These are phyloP conservation scores for Eucalyptus viminalis DNA, from an alignment of 345 rosid genomes.

Conservation along the genomic window DNA sequence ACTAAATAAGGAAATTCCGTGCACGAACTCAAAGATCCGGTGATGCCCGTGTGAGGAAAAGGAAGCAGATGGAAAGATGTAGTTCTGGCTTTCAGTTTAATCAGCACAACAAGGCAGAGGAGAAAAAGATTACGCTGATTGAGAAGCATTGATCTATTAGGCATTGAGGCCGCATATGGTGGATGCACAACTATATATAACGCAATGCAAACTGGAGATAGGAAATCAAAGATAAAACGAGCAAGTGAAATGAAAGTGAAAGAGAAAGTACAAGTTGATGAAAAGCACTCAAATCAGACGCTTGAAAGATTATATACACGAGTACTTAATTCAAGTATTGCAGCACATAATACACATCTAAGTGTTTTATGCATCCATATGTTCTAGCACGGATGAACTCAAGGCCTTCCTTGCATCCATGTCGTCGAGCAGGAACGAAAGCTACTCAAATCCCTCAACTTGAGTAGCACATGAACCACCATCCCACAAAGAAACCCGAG, in stretches of 20 bases:
- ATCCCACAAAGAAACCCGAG: conserved; percentile 73
- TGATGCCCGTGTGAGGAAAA: neutral
- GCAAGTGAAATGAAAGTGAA: neutral
- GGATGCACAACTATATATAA: neutral
- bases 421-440: neutral
- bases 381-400: neutral
- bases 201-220: neutral
- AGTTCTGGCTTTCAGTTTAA: neutral
- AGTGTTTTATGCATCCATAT: neutral
- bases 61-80: neutral
- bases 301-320: neutral
- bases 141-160: neutral
- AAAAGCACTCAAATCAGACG: neutral
- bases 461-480: conserved; percentile 33
- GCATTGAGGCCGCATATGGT: neutral
- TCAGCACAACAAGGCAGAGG: neutral
- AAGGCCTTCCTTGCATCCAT: neutral
- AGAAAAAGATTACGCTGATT: neutral
- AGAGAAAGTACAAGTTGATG: neutral
- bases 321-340: neutral
- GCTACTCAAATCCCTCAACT: conserved; percentile 19
- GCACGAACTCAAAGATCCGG: neutral
- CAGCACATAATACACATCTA: neutral
- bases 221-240: neutral
- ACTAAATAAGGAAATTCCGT: neutral